phyloP scores from a whole-genome alignment of 352 stramenopile species.

The Pythium brachiatum region DNA sequence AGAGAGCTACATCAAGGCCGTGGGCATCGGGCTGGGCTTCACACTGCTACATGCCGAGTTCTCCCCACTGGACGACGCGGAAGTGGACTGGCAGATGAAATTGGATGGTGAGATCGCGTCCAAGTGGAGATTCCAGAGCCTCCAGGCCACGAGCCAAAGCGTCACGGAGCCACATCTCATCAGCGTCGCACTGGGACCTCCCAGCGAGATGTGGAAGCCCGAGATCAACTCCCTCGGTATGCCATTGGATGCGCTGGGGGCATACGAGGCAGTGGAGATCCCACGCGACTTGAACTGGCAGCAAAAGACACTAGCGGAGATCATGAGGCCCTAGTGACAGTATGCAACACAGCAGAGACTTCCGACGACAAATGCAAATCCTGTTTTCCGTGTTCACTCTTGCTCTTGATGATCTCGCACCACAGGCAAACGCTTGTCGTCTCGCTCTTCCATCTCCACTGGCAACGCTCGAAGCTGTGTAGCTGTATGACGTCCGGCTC shows the following conservation, averaged over 20 bases:
- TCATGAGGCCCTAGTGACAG: not conserved
- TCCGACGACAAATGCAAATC: not conserved
- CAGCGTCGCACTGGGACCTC: conserved; percentile 45
- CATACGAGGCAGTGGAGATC: not conserved
- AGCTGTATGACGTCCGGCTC: too few relatives aligned
- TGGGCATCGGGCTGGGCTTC: conserved; percentile 70
- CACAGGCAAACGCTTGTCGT: too few relatives aligned
- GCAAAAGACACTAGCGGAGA: conserved; percentile 3
- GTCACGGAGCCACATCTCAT: conserved; percentile 31
- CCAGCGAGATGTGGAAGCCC: conserved; percentile 40
- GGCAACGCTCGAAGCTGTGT: too few relatives aligned
- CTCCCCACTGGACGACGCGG: not conserved
- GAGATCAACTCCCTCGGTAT: conserved; percentile 46
- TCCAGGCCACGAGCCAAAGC: conserved; percentile 3
- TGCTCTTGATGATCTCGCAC: too few relatives aligned
- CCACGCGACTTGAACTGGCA: conserved; percentile 1
- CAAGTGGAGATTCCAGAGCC: conserved; percentile 46
- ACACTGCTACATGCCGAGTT: conserved; percentile 58
- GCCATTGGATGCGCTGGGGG: not conserved
- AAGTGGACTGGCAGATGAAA: conserved; percentile 32
- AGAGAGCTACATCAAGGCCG: conserved; percentile 72
- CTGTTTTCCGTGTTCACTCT: not conserved
- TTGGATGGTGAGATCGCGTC: conserved; percentile 38
- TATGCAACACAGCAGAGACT: not conserved
- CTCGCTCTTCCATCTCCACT: too few relatives aligned